Conservation (phyloP, 768 basidiomycete species). For the Dacryopinax spathularia region DNA sequence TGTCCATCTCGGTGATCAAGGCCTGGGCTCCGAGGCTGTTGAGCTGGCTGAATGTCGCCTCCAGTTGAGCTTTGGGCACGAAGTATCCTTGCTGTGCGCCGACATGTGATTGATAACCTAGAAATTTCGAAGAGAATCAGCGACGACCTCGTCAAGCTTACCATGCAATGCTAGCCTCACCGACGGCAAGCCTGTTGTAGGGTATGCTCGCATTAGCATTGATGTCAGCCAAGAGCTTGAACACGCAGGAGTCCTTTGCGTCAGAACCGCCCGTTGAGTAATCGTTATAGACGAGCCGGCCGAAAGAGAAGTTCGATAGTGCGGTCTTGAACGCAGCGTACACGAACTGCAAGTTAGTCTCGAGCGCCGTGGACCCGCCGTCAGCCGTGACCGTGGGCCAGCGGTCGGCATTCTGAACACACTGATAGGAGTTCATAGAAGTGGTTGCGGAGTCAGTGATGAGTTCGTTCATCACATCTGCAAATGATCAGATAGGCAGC, state of each 20-base stretch:
- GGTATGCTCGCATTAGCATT: not conserved
- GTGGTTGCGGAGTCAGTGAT: not conserved
- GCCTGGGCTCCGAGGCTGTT: not conserved
- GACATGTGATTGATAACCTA: slow-evolving; percentile 4
- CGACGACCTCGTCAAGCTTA: not conserved
- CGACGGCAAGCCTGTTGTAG: slow-evolving; percentile 5
- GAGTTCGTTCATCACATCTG: not conserved
- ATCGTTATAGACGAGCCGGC: not conserved
- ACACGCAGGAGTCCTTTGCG: slow-evolving; percentile 5
- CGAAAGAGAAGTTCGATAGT: not conserved
- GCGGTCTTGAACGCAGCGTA: not conserved
- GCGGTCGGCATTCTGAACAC: not conserved
- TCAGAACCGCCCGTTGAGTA: slow-evolving; percentile 2
- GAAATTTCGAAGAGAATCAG: too few relatives aligned
- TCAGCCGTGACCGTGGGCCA: not conserved
- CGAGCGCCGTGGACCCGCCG: not conserved
- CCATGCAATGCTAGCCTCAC: not conserved
- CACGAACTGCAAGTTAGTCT: not conserved
- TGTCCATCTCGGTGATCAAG: not conserved
- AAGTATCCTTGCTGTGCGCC: not conserved
- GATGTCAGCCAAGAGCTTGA: slow-evolving; percentile 5
- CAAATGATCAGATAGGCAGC: not conserved
- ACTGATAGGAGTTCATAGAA: not conserved
- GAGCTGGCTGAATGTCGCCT: not conserved
- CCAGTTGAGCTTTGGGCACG: not conserved